A percentile compares a stretch with the other conserved stretches of the same genome.
phyloP scores from a whole-genome alignment of 352 stramenopile genomes.

The Blastocystis sp. region DNA sequence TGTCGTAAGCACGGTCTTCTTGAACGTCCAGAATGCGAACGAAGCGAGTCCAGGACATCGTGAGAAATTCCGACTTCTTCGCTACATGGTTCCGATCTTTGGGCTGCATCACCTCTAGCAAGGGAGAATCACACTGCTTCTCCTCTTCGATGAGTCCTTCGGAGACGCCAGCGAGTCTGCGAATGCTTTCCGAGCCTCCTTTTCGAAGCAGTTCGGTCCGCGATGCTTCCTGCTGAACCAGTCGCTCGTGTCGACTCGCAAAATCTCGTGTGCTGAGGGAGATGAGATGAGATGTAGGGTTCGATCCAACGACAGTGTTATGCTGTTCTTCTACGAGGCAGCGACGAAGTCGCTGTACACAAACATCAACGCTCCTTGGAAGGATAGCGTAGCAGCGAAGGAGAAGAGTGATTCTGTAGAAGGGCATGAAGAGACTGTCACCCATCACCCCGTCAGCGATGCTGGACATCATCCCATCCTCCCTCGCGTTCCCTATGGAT shows the following conservation, averaged over 20 bases:
- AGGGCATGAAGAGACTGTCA: neutral
- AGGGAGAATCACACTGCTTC: neutral
- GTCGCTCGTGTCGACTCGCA: neutral
- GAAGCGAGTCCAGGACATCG: neutral
- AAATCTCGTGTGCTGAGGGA: neutral
- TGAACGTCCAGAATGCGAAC: neutral
- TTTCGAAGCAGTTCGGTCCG: neutral
- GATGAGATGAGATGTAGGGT: neutral
- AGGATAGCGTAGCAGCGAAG: neutral
- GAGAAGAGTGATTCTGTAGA: neutral
- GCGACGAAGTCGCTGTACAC: neutral
- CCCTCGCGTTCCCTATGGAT: constrained; percentile 5
- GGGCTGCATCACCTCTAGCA: neutral
- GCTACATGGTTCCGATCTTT: neutral
- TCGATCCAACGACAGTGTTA: neutral
- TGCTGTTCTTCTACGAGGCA: neutral
- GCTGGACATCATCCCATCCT: neutral
- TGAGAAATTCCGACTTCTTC: neutral
- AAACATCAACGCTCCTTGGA: neutral
- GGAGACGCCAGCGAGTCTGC: neutral
- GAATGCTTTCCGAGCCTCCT: neutral
- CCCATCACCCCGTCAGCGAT: neutral
- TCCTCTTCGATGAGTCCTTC: neutral
- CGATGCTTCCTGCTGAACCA: neutral
- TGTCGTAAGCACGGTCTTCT: neutral